A percentile compares a stretch with the other conserved stretches of the same genome.
These are phyloP conservation scores for Phytophthora lateralis DNA, from an alignment of 352 stramenopile species.

Conservation along the genomic window DNA sequence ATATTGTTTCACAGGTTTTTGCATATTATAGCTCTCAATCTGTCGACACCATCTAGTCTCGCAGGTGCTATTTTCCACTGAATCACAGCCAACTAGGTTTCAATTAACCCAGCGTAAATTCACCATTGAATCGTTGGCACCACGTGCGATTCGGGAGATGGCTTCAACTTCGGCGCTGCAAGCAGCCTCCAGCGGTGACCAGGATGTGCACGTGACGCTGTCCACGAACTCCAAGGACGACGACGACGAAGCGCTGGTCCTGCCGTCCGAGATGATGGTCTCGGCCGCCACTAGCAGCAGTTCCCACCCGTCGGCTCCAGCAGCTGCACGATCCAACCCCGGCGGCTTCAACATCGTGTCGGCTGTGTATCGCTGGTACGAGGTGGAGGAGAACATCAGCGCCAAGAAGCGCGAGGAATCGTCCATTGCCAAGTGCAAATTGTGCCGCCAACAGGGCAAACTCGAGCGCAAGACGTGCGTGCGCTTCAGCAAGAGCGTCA, in stretches of 20 bases:
- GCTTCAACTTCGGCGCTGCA: conserved; percentile 3
- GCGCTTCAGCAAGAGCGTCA: conserved; percentile 85
- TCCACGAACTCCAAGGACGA: conserved; percentile 9
- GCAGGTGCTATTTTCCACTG: too few species aligned
- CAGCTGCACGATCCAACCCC: background rate
- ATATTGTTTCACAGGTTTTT: too few species aligned
- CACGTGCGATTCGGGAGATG: conserved; percentile 5
- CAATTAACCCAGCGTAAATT: conserved; percentile 1
- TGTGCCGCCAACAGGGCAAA: conserved; percentile 65
- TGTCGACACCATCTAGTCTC: too few species aligned
- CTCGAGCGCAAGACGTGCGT: conserved; percentile 71
- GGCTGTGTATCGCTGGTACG: conserved; percentile 82
- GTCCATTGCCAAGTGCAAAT: conserved; percentile 67
- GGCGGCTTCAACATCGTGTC: conserved; percentile 40
- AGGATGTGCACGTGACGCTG: conserved; percentile 2
- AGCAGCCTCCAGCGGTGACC: background rate
- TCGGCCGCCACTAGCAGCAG: background rate
- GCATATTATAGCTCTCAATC: too few species aligned
- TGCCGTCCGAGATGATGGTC: background rate
- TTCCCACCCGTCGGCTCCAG: background rate
- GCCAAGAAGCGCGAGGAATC: conserved; percentile 78
- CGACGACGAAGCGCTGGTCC: background rate
- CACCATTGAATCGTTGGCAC: conserved; percentile 7
- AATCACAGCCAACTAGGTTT: background rate
- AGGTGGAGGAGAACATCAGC: conserved; percentile 64